A percentile compares a stretch with the other conserved stretches of the same genome.
Conservation (phyloP, 805 yeast species). For the Pichia manshurica region DNA sequence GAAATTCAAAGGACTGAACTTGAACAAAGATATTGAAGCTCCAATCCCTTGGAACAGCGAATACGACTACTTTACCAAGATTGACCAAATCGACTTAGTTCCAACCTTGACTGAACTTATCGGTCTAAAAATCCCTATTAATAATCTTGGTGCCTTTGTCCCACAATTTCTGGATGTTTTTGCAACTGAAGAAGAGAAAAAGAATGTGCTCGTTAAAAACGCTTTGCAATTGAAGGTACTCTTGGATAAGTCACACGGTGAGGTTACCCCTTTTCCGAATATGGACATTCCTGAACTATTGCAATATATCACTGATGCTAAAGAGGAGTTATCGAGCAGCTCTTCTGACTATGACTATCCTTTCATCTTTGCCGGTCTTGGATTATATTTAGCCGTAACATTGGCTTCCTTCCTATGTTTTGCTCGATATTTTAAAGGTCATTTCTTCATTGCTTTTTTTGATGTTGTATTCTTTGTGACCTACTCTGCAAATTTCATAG, state of each 20-base stretch:
- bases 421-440: slow-evolving; percentile 13
- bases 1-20: slow-evolving; percentile 36
- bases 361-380: slow-evolving; percentile 41
- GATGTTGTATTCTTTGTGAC: slow-evolving; percentile 28
- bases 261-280: slow-evolving; percentile 12
- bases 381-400: slow-evolving; percentile 28
- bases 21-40: slow-evolving; percentile 23
- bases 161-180: slow-evolving; percentile 51
- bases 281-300: slow-evolving; percentile 15
- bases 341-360: slow-evolving; percentile 69
- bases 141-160: slow-evolving; percentile 68
- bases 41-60: slow-evolving; percentile 38
- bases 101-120: slow-evolving; percentile 61
- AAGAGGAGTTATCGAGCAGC: slow-evolving; percentile 45
- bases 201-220: slow-evolving; percentile 44
- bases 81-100: slow-evolving; percentile 69
- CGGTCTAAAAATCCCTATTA: slow-evolving; percentile 63
- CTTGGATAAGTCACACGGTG: slow-evolving; percentile 35
- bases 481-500: slow-evolving; percentile 60
- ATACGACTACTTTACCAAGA: slow-evolving; percentile 45
- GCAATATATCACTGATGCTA: slow-evolving; percentile 41
- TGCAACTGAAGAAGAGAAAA: slow-evolving; percentile 30
- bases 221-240: slow-evolving; percentile 50
- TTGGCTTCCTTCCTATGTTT: slow-evolving; percentile 26
- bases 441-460: slow-evolving; percentile 17